Evolutionary conservation across 352 stramenopile genomes (phyloP).

Genomic region (Phytopythium montanum): DNA sequence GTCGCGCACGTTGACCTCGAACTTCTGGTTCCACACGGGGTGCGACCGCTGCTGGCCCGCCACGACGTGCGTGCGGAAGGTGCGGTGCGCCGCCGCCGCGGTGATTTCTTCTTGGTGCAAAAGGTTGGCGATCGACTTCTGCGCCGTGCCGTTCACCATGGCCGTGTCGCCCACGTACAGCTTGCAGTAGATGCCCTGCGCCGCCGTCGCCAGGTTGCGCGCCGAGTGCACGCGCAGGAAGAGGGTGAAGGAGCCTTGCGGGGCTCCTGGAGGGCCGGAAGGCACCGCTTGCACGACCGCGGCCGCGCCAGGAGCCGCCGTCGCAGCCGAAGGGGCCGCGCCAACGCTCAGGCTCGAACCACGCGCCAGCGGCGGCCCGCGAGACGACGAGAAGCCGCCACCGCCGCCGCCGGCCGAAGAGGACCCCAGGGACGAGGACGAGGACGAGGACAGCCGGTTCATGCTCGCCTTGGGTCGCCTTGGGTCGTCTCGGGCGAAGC

Average conservation of each 20-base stretch:
- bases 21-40: constrained; percentile 79
- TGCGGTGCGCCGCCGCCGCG: constrained; percentile 22
- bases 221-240: constrained; percentile 68
- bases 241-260: constrained; percentile 39
- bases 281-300: neutral
- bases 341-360: neutral
- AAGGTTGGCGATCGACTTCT: constrained; percentile 22
- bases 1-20: constrained; percentile 49
- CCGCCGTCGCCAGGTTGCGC: constrained; percentile 33
- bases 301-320: neutral
- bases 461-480: neutral
- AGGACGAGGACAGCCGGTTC: constrained; percentile 1
- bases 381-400: neutral
- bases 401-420: neutral
- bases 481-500: too few species aligned
- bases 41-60: constrained; percentile 21
- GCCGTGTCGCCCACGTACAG: constrained; percentile 58
- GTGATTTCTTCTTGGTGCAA: constrained; percentile 6
- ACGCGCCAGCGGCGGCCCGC: neutral
- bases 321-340: neutral
- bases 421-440: neutral
- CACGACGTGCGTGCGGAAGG: constrained; percentile 60
- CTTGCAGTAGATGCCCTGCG: constrained; percentile 61
- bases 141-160: constrained; percentile 36
- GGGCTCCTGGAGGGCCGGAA: constrained; percentile 5